Evolutionary conservation across 331 rosid genomes (phyloP).

Genomic region (Quercus lobata): DNA sequence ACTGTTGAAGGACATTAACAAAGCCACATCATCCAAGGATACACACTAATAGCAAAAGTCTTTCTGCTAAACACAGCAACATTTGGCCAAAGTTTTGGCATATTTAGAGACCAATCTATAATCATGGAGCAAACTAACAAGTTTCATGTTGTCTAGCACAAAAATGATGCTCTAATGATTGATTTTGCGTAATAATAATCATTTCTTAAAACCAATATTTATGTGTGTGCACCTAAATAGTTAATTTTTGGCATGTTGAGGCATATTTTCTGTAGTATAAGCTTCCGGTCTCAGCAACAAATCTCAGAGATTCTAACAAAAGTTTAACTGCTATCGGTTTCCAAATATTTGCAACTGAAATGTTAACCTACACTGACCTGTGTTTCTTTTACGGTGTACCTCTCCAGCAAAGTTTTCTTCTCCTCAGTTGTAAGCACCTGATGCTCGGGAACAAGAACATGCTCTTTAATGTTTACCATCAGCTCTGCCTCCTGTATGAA

Average conservation of each 20-base stretch:
- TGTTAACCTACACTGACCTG: conserved; percentile 40
- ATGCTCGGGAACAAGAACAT: conserved; percentile 70
- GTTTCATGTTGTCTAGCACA: not conserved
- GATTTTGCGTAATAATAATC: not conserved
- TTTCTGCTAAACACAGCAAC: no score
- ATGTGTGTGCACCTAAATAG: not conserved
- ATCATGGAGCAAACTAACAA: not conserved
- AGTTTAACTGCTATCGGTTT: not conserved
- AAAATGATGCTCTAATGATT: not conserved
- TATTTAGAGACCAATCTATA: no score
- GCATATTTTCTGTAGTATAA: no score
- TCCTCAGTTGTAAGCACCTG: conserved; percentile 51
- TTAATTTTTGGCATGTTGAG: no score
- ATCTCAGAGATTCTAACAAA: not conserved
- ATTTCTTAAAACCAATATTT: not conserved
- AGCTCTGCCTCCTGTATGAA: conserved; percentile 64
- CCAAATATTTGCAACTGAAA: not conserved
- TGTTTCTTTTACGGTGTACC: conserved; percentile 68
- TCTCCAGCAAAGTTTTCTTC: conserved; percentile 66
- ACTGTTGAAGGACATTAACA: no score
- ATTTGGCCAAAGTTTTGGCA: no score
- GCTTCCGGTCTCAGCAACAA: not conserved
- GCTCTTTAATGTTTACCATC: conserved; percentile 56
- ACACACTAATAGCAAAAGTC: no score
- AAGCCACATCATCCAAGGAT: no score